Base-by-base conservation (phyloP, 2,329 filamentous ascomycete species). In the Fusarium begoniae region DNA sequence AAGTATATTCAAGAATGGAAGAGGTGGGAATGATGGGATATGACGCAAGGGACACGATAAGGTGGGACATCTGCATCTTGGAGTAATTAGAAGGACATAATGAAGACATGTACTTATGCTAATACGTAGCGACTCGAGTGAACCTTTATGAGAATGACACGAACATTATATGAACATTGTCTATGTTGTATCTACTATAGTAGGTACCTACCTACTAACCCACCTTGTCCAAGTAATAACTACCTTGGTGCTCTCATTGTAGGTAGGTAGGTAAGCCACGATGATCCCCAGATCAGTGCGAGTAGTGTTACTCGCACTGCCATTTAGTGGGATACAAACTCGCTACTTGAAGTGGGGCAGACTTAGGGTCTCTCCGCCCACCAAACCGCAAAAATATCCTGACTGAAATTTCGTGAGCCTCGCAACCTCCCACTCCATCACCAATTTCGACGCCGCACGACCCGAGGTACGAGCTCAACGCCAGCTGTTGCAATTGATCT, bases 1-100 rank as follows among this genome's bases (percentile, higher is more conserved):
- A 84, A 85, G 70, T 81, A 90, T 61, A 82, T 89, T 58, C 83
- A 85, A 54, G 88, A 92, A 75, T 90, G 90, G 86, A 85, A 84
- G 78, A 85, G 84, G 69, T 88, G 87, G 90, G 81, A 91, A 85
- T 88, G 83, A 86, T 45, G 44, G 41, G 22, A 37, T 55, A 69
- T 32, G 53, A 60, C 30, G 22, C 17, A 28, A 32, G 56, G 63
- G 44, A 28, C 41, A 43, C 26, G 40, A 24, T 30, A 32, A 26
- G 53, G 35, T 61, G 56, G 63, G 55, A 28, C 63, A 63, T 74
- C 59, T 74, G 71, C 66, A 74, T 74, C 55, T 74, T 63, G 55
- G 63, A 74, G 61, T 74, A 74, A 37, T 38, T 65, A 65, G 73
- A 69, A 37, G 59, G 54, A 51, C 50, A 69, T 70, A 67, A 75